Percentiles rank a stretch among this genome's conserved stretches.
Conservation (phyloP, 148 eudicot species). For the Cornus suecica region DNA sequence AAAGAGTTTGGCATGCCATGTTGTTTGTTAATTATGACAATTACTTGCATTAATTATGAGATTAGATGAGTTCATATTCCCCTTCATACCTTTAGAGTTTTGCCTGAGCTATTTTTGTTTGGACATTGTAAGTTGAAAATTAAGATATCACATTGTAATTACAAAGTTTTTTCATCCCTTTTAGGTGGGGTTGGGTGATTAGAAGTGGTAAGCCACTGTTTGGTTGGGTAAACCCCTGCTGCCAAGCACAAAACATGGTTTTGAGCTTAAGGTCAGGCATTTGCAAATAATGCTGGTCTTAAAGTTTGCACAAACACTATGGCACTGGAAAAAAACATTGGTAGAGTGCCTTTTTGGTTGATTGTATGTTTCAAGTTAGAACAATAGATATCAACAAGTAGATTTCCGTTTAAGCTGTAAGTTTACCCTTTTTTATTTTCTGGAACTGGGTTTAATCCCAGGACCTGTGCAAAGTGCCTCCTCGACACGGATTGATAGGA, state of each 20-base stretch:
- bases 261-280: not conserved
- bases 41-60: not conserved
- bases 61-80: not conserved
- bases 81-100: not conserved
- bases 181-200: not conserved
- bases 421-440: not conserved
- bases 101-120: not conserved
- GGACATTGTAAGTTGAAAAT: not conserved
- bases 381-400: not conserved
- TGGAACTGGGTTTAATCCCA: no score
- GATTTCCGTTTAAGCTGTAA: not conserved
- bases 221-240: not conserved
- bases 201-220: not conserved
- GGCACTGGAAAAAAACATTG: no score
- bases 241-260: not conserved
- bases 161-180: not conserved
- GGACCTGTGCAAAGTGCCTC: no score
- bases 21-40: not conserved
- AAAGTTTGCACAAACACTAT: no score
- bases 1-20: not conserved
- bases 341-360: not conserved
- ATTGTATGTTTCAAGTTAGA: not conserved
- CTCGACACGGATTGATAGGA: no score
- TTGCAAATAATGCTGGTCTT: not conserved
- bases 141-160: not conserved